Base-by-base conservation (phyloP, 768 basidiomycete genomes). In the Chlorophyllum brunneum region DNA sequence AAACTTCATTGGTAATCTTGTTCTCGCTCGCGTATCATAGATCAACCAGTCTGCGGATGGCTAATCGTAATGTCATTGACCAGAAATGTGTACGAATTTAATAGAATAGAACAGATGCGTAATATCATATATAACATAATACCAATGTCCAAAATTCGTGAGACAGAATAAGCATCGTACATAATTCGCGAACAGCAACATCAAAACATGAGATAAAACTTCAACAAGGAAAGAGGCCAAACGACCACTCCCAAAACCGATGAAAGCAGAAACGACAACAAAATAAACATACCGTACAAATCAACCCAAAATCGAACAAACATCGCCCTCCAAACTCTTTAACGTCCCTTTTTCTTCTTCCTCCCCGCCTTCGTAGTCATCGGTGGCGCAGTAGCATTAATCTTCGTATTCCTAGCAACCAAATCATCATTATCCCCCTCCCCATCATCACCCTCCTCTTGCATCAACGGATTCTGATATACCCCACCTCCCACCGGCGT, bases 1-100 rank as follows among this genome's bases (percentile, higher is more conserved):
- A 75, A 71, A 33, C 70, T 95, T 40, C 84, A 92, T 62, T 95
- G 92, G 92, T 93, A 38, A 55, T 15, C 24, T 38, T n/a, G 2
- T 49, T 46, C 45, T 34, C 26, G 29, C 8, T 24, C 23, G 27
- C 18, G 22, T 31, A 29, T 33, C 30, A 31, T 41, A 18, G 13
- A 51, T 27, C 26, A 7, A 48, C 38, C 37, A 47, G 47, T 54
- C 11, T 26, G 11, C 29, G 46, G 23, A 30, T 34, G 5, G 24
- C 37, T 33, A 50, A 20, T 38, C 16, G 29, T 51, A 51, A 51
- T 41, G 20, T 41, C 49, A 11, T 40, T 39, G 15, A 15, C n/a
- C n/a, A n/a, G n/a, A n/a, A n/a, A 38, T 6, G 18, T 48, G 33
- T 31, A 24, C 20, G 16, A 24, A 24, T 33, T 30, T 46, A n/a